phyloP scores from a whole-genome alignment of 345 rosid genomes.

The Melaleuca alternifolia region DNA sequence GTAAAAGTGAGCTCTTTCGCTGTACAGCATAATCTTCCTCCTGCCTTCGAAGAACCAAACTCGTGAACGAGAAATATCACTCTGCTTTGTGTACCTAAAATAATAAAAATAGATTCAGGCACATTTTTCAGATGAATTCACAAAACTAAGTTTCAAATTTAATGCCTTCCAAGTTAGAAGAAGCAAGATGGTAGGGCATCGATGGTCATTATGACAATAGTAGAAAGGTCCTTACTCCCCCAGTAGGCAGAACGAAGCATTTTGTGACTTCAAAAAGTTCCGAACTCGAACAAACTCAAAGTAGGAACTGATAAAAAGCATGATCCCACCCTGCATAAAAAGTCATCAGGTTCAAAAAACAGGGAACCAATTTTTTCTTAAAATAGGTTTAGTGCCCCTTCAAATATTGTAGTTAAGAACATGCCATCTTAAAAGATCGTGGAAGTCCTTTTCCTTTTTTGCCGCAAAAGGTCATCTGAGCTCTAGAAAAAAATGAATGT shows the following conservation, averaged over 20 bases:
- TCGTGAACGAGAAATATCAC: conserved; percentile 77
- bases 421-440: neutral
- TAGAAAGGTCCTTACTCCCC: conserved; percentile 59
- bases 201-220: neutral
- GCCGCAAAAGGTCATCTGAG: neutral
- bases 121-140: neutral
- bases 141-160: neutral
- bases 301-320: conserved; percentile 82
- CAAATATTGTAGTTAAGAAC: neutral
- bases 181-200: neutral
- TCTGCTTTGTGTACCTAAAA: conserved; percentile 53
- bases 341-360: neutral
- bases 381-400: neutral
- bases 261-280: conserved; percentile 77
- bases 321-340: conserved; percentile 62
- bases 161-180: neutral
- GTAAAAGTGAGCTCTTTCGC: conserved; percentile 81
- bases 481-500: neutral
- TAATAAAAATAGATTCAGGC: neutral
- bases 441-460: neutral
- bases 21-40: conserved; percentile 78
- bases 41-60: conserved; percentile 61
- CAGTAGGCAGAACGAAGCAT: conserved; percentile 79
- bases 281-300: conserved; percentile 77
- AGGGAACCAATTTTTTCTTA: neutral